Conservation (phyloP, 768 basidiomycete species). For the Kwoniella dendrophila region DNA sequence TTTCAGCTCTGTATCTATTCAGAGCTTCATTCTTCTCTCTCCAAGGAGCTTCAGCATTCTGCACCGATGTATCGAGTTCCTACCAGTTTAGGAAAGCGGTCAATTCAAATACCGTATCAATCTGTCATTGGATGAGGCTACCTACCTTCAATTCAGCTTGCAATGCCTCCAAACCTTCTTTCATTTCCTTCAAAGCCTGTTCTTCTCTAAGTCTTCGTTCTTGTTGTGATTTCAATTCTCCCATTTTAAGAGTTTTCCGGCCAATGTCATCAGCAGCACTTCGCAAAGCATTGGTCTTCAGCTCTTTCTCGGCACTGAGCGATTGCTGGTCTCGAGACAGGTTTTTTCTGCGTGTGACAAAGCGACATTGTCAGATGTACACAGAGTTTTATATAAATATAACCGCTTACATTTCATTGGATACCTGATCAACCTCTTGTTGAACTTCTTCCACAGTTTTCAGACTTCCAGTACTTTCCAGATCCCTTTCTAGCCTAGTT, state of each 20-base stretch:
- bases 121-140: background rate
- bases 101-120: background rate
- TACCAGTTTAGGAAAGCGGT: constrained; percentile 7
- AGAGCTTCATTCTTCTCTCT: constrained; percentile 44
- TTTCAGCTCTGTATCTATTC: constrained; percentile 37
- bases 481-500: constrained; percentile 66
- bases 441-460: constrained; percentile 87
- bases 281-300: constrained; percentile 35
- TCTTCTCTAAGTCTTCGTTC: constrained; percentile 40
- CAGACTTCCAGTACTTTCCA: constrained; percentile 71
- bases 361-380: background rate
- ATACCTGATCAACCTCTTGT: constrained; percentile 68
- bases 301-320: constrained; percentile 39
- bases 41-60: constrained; percentile 49
- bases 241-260: constrained; percentile 39
- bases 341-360: constrained; percentile 32
- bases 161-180: constrained; percentile 27
- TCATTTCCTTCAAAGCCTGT: constrained; percentile 42
- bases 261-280: constrained; percentile 34
- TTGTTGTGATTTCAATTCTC: constrained; percentile 37
- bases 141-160: constrained; percentile 45
- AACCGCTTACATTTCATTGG: constrained; percentile 66
- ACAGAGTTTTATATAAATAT: background rate
- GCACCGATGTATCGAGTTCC: constrained; percentile 43
- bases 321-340: constrained; percentile 39